Conservation (phyloP, 352 stramenopile species). For the Pythium biforme region DNA sequence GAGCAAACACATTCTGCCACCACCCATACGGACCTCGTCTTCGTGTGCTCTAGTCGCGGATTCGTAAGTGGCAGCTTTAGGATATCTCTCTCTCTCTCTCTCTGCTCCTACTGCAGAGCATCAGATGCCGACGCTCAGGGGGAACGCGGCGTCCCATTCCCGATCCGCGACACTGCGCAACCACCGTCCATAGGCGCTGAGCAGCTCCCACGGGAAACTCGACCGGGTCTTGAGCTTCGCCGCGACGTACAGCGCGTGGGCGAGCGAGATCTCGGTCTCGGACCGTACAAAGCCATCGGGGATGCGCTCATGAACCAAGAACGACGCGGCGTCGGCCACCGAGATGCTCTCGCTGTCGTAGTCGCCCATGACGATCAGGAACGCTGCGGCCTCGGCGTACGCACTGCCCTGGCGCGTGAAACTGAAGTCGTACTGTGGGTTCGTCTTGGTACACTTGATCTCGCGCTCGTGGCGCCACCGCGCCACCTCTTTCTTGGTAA, state of each 20-base stretch:
- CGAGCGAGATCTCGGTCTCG: conserved; percentile 33
- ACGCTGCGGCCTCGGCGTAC: conserved; percentile 47
- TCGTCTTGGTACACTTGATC: conserved; percentile 30
- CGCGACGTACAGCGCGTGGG: conserved; percentile 33
- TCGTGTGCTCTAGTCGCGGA: too few species aligned
- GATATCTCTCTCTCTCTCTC: too few species aligned
- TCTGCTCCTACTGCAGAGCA: too few species aligned
- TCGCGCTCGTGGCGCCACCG: conserved; percentile 49
- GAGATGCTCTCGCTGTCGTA: conserved; percentile 36
- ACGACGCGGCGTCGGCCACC: conserved; percentile 34
- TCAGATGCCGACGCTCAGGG: not conserved
- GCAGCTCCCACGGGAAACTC: conserved; percentile 9
- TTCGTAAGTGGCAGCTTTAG: too few species aligned
- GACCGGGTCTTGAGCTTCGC: conserved; percentile 40
- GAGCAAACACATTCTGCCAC: too few species aligned
- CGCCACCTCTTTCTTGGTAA: conserved; percentile 40
- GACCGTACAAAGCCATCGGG: conserved; percentile 40
- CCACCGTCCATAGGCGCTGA: not conserved
- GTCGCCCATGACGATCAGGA: conserved; percentile 55
- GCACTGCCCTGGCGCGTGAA: conserved; percentile 31
- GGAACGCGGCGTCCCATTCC: not conserved
- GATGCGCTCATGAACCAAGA: conserved; percentile 52
- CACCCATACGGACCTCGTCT: too few species aligned
- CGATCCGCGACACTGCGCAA: not conserved
- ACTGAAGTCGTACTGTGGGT: conserved; percentile 46